phyloP scores from a whole-genome alignment of 2,329 filamentous ascomycete genomes.

The Pseudogymnoascus sp. region DNA sequence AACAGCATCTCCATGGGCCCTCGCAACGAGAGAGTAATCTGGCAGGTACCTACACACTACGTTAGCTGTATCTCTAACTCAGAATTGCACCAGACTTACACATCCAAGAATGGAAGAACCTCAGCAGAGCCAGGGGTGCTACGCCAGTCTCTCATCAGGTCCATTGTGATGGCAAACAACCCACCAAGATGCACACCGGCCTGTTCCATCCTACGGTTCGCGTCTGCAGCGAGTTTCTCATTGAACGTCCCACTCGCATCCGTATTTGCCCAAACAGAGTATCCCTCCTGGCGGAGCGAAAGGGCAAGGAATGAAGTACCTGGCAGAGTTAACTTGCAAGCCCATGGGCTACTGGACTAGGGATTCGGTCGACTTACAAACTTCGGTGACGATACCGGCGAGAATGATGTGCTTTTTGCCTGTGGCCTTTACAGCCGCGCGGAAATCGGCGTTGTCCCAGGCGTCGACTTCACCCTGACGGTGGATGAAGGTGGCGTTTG shows the following conservation, averaged over 20 bases:
- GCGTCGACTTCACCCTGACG: constrained; percentile 68
- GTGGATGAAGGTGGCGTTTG: constrained; percentile 55
- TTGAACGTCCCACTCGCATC: constrained; percentile 63
- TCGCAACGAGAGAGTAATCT: constrained; percentile 55
- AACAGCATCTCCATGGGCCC: constrained; percentile 52
- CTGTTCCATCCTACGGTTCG: constrained; percentile 57
- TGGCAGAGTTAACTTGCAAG: constrained; percentile 17
- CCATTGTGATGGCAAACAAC: constrained; percentile 25
- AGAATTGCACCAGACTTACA: constrained; percentile 25
- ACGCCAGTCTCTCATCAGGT: constrained; percentile 26
- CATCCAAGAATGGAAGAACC: constrained; percentile 56
- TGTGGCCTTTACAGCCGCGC: constrained; percentile 54
- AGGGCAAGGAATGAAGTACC: constrained; percentile 64
- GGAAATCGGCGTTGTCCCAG: constrained; percentile 67
- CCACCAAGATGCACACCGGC: constrained; percentile 51
- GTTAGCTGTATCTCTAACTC: neutral
- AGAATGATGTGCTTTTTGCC: constrained; percentile 64
- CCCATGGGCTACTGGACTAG: neutral
- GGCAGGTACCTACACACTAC: constrained; percentile 43
- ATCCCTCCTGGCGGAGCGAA: constrained; percentile 62
- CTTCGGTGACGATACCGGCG: constrained; percentile 65
- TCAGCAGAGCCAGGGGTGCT: constrained; percentile 41
- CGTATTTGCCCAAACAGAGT: constrained; percentile 65
- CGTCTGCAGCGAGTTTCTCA: constrained; percentile 50
- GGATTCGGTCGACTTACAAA: constrained; percentile 41